Base-by-base conservation (phyloP, 2,329 filamentous ascomycete species). In the Scedosporium aurantiacum region DNA sequence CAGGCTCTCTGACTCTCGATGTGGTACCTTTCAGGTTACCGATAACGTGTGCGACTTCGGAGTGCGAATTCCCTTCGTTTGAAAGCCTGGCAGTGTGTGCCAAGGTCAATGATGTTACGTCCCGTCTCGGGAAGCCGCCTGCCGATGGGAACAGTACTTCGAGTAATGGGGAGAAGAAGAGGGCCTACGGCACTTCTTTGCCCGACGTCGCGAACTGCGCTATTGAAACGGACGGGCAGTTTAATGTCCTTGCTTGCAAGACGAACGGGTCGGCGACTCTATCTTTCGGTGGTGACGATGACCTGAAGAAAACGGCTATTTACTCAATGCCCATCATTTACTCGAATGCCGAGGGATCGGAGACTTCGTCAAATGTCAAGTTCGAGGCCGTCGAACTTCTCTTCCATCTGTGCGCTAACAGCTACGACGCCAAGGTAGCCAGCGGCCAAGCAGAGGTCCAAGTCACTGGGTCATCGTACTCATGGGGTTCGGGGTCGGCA, bases 351-450 rank as follows among this genome's bases (percentile, higher is more conserved):
- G 64, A 62, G 16, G 58, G 56, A 2, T 37, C 57, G 3, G 65
- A 63, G 7, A 54, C 59, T 3, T 37, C 55, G 2, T 40, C 45
- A 4, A 27, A 55, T 5, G 12, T 57, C 18, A 41, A 23, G 12
- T 68, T 70, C 62, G 64, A 66, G 16, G 70, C 70, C 21, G 61
- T 66, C 7, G 70, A 71, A 62, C 64, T 68, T 14, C 61, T 70
- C 10, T 64, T 70, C n/a, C 67, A 70, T 40, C 67, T 71, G 47
- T 70, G 70, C 56, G 66, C 69, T 58, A 67, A 67, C 60, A 66
- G 64, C 3, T 70, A 70, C 64, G 54, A 62, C n/a, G 21, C 61
- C 18, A 28, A 27, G 2, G 61, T 65, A 6, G 10, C 27, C 4
- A 14, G 58, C 23, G 61, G 58, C 23, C 23, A 32, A 3, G 23